These are phyloP conservation scores for Aspergillus piperis DNA, from an alignment of 2,329 filamentous ascomycete genomes.

Conservation along the genomic window DNA sequence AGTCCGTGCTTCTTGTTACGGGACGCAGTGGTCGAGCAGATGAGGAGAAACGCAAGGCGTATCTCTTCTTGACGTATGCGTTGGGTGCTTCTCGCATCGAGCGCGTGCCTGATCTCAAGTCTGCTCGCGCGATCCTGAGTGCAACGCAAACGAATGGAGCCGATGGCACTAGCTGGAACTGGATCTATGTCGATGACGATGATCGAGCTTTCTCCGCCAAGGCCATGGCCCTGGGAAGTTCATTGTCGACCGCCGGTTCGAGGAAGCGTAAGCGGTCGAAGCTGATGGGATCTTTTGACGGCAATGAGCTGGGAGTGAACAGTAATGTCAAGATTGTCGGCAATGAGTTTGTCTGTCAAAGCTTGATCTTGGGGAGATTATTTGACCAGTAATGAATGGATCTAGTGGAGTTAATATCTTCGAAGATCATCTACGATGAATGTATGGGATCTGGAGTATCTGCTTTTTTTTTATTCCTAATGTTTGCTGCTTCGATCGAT, in stretches of 20 bases:
- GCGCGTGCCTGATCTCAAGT: slow-evolving; percentile 64
- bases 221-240: slow-evolving; percentile 39
- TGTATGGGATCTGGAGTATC: no score
- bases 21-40: slow-evolving; percentile 60
- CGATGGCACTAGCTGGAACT: slow-evolving; percentile 60
- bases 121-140: slow-evolving; percentile 63
- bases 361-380: slow-evolving; percentile 80
- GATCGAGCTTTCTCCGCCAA: slow-evolving; percentile 57
- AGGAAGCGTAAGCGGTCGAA: slow-evolving; percentile 48
- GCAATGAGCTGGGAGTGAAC: slow-evolving; percentile 37
- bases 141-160: slow-evolving; percentile 46
- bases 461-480: no score
- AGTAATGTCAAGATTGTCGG: slow-evolving; percentile 68
- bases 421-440: neutral
- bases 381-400: slow-evolving; percentile 56
- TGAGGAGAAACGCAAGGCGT: slow-evolving; percentile 68
- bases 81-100: slow-evolving; percentile 70
- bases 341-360: slow-evolving; percentile 89
- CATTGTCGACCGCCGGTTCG: slow-evolving; percentile 29
- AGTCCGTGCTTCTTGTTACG: slow-evolving; percentile 72
- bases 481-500: no score
- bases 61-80: slow-evolving; percentile 77
- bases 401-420: no score
- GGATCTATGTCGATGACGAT: slow-evolving; percentile 75
- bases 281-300: slow-evolving; percentile 25